A percentile compares a stretch with the other conserved stretches of the same genome.
Evolutionary conservation across 2,329 filamentous ascomycete species (phyloP).

Genomic region (Penicillium sp.): DNA sequence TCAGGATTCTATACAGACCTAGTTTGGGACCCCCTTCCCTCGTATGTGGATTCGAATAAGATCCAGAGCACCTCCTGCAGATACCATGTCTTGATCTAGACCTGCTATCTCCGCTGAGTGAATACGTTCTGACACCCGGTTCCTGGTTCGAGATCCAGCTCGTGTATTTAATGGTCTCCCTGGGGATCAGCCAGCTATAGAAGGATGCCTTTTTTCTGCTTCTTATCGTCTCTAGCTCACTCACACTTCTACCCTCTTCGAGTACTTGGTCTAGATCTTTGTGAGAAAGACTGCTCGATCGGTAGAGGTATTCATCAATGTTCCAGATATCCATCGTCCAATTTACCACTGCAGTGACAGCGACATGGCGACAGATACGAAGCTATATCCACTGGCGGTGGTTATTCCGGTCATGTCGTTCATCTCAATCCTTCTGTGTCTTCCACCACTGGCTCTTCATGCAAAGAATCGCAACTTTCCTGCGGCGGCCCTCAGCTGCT

Average conservation of each 20-base stretch:
- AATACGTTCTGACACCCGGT: neutral
- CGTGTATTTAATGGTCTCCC: neutral
- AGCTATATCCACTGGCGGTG: slow-evolving; percentile 34
- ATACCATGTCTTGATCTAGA: neutral
- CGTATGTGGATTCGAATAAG: neutral
- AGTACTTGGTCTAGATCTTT: neutral
- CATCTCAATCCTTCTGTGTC: slow-evolving; percentile 52
- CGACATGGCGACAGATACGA: neutral
- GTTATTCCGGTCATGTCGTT: slow-evolving; percentile 51
- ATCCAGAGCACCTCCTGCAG: neutral
- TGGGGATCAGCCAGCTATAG: neutral
- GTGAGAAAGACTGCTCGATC: neutral
- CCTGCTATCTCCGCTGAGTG: neutral
- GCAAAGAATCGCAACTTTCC: slow-evolving; percentile 61
- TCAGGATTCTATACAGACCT: neutral
- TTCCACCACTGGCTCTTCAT: slow-evolving; percentile 62
- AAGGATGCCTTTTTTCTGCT: neutral
- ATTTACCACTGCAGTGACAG: neutral
- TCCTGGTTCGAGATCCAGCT: neutral
- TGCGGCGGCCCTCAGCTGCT: slow-evolving; percentile 57
- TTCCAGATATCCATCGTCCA: neutral
- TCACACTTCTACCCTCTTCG: neutral
- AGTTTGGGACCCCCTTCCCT: neutral
- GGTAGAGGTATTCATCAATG: neutral
- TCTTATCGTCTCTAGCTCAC: neutral